Base-by-base conservation (phyloP, 169 alveolate species). In the Blepharisma undulans region DNA sequence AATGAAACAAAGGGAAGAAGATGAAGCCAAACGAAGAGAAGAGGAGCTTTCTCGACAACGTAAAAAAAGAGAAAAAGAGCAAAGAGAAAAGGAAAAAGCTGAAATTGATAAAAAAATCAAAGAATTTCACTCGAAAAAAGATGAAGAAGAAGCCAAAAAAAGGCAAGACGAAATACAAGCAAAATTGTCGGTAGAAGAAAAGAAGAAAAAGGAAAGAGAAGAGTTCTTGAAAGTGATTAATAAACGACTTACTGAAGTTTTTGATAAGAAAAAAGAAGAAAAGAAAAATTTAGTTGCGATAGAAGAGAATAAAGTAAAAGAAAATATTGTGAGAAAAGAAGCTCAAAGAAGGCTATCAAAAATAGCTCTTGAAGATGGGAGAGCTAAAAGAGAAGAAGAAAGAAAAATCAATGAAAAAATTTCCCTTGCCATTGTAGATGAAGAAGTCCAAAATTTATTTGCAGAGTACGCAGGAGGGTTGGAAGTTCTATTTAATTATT, bases 11-110 rank as follows among this genome's bases (percentile, higher is more conserved):
- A 82, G 18, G 16, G 74, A 34, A 82, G 89, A 82, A 82, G 78
- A 34, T 16, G 77, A 33, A 25, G 60, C 25, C 27, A 59, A 36
- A 22, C 72, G 72, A 21, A 21, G 36, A 60, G 89, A 82, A 82
- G 36, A 48, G 36, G 76, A 33, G 18, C 74, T 32, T 10, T 2
- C 33, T 32, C 71, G 27, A 2, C 74, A 34, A 18, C 25, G 60
- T 18, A 34, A 82, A 82, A 33, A 22, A 22, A 10, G 25, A 48
- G 29, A 48, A 34, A 22, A 34, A 8, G 89, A 82, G 22, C 27
- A 82, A 82, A 82, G n/a, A 82, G 76, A 21, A 21, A 82, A 59
- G 60, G 89, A 82, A 82, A 82, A 82, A 30, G 33, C 29, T 25
- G 89, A 82, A 82, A 60, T 82, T 19, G 89, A 82, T 32, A 60